Base-by-base conservation (phyloP, 1,139 yeast species). In the Wickerhamomyces sp. region DNA sequence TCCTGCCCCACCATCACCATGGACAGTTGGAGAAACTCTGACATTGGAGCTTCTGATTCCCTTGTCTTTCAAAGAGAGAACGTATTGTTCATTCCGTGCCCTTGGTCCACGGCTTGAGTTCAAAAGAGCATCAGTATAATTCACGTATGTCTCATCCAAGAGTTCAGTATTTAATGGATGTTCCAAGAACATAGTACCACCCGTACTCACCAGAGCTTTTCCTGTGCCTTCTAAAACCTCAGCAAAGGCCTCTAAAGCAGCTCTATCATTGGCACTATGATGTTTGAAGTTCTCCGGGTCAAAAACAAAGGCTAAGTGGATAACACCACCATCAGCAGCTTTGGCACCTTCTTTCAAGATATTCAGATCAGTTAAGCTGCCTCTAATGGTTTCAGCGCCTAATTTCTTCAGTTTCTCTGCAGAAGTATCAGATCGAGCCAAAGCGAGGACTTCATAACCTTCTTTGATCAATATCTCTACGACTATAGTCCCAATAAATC, bases 261-360 rank as follows among this genome's bases (percentile, higher is more conserved):
- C 42, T 4, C 33, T 39, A 34, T 63, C 67, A 26, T 47, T 38
- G 3, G 36, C 45, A 31, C 56, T 2, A 38, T 38, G 45, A 3
- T 47, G 36, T 7, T 37, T 35, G 37, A 58, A 56, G 31, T 59
- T 35, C 3, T 28, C 52, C 12, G 37, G 32, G 36, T 43, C 63
- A 42, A 58, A 63, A 18, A 47, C 45, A 43, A 56, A 64, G 1
- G 59, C 72, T 28, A 63, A 42, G 39, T 66, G 70, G 15, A 64
- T 33, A 5, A 56, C 58, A 10, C 59, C 71, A 41, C 59, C 65
- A 16, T 65, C 70, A 10, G 59, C 33, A 27, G 52, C 52, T 10
- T 41, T 34, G 10, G 64, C 61, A 13, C 48, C 60, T 33, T 53
- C 42, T 16, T 40, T 48, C 9, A 66, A 46, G 3, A 48, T 25